These are phyloP conservation scores for Apiotrichum montevideense DNA, from an alignment of 1,284 basidiomycete species.

Conservation along the genomic window DNA sequence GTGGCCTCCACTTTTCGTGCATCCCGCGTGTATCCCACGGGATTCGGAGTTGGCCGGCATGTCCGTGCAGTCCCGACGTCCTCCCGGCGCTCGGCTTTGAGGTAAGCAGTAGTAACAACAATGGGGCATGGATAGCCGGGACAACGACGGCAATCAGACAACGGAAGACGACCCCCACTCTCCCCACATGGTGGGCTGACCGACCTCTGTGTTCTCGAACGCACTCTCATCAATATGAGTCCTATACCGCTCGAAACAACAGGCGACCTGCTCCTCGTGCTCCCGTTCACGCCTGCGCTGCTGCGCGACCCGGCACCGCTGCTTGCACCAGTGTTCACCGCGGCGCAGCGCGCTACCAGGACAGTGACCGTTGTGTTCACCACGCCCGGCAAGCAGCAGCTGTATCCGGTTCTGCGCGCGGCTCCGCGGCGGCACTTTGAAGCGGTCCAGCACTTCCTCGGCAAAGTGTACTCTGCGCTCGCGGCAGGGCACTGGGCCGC, in stretches of 20 bases:
- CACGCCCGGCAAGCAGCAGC: conserved; percentile 22
- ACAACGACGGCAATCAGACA: too few relatives aligned
- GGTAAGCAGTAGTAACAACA: too few relatives aligned
- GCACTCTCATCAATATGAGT: neutral
- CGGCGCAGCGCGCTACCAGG: conserved; percentile 16
- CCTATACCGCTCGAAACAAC: neutral
- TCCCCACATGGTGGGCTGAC: too few relatives aligned
- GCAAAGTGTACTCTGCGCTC: conserved; percentile 37
- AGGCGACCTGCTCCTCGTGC: conserved; percentile 24
- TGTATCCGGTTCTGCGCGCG: conserved; percentile 21
- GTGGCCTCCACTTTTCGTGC: neutral
- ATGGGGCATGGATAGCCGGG: too few relatives aligned
- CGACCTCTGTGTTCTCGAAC: too few relatives aligned
- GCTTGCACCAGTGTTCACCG: conserved; percentile 20
- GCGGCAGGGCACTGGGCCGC: conserved; percentile 36
- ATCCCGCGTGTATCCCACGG: neutral
- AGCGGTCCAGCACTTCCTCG: conserved; percentile 38
- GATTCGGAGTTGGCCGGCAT: neutral
- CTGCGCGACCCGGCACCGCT: conserved; percentile 22
- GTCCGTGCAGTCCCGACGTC: too few relatives aligned
- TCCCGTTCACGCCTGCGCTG: conserved; percentile 31
- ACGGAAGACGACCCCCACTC: neutral
- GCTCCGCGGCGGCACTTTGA: conserved; percentile 27
- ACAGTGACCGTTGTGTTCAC: conserved; percentile 31
- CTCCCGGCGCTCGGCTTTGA: too few relatives aligned